Conservation (phyloP, 768 basidiomycete genomes). For the Hypsizygus marmoreus region DNA sequence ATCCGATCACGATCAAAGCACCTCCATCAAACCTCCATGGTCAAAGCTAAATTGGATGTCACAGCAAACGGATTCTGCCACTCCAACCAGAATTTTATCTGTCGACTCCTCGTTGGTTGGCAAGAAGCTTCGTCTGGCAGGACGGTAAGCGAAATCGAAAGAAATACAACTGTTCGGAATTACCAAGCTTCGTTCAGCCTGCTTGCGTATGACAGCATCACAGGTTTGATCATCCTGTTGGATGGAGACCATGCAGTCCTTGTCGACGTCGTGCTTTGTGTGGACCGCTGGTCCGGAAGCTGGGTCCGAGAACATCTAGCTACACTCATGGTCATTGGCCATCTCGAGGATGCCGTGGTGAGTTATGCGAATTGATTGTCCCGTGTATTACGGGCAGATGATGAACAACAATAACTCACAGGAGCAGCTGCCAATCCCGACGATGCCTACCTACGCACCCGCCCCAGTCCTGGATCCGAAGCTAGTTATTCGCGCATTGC, state of each 20-base stretch:
- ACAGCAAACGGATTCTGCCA: conserved; percentile 50
- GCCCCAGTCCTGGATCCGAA: conserved; percentile 42
- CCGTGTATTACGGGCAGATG: background rate
- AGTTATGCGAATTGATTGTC: conserved; percentile 16
- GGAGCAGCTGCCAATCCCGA: conserved; percentile 43
- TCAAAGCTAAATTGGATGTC: conserved; percentile 34
- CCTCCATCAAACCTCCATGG: too few relatives aligned
- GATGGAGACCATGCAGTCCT: conserved; percentile 53
- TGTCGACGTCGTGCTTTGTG: conserved; percentile 57
- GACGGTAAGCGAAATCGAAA: conserved; percentile 43
- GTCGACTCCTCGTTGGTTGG: conserved; percentile 42
- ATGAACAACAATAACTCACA: too few relatives aligned
- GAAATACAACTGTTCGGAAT: conserved; percentile 1
- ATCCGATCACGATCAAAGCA: too few relatives aligned
- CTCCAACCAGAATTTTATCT: conserved; percentile 41
- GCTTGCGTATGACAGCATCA: conserved; percentile 53
- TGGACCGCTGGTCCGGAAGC: conserved; percentile 36
- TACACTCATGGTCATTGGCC: conserved; percentile 56
- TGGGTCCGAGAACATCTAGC: conserved; percentile 60
- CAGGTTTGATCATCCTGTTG: conserved; percentile 48
- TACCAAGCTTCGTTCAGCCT: conserved; percentile 43
- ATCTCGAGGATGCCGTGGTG: conserved; percentile 54
- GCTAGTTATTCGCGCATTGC: conserved; percentile 55
- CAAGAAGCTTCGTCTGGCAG: conserved; percentile 59
- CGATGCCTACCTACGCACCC: conserved; percentile 40